These are phyloP conservation scores for Phlyctochytrium bullatum DNA, from an alignment of 192 early-diverging fungal species.

Conservation along the genomic window DNA sequence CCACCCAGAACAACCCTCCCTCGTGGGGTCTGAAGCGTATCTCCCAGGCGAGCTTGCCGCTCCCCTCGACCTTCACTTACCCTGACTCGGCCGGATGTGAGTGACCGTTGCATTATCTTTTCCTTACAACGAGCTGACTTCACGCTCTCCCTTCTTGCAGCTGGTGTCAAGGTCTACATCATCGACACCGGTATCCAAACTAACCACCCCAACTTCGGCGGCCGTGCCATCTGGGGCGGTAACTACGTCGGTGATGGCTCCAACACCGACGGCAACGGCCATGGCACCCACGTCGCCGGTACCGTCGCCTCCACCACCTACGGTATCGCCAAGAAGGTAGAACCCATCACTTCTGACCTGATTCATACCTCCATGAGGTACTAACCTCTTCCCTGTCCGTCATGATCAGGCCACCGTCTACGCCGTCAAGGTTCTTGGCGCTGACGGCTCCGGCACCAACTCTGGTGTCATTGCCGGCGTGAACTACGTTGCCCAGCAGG, in stretches of 20 bases:
- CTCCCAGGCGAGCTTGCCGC: conserved; percentile 36
- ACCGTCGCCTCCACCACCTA: conserved; percentile 82
- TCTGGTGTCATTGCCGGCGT: conserved; percentile 16
- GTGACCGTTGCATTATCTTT: neutral
- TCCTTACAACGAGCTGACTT: neutral
- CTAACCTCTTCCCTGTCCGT: too few relatives aligned
- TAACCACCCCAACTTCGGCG: conserved; percentile 73
- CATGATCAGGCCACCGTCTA: conserved; percentile 67
- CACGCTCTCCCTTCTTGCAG: neutral
- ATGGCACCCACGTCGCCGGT: conserved; percentile 89
- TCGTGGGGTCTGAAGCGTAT: conserved; percentile 50
- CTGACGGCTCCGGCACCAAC: conserved; percentile 84
- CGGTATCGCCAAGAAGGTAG: conserved; percentile 86
- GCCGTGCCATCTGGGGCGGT: conserved; percentile 79
- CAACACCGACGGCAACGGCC: conserved; percentile 46
- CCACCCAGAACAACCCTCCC: conserved; percentile 23
- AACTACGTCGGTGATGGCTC: conserved; percentile 62
- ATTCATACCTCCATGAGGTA: too few relatives aligned
- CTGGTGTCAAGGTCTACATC: conserved; percentile 37
- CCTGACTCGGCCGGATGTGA: conserved; percentile 33
- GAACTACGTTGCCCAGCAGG: conserved; percentile 34
- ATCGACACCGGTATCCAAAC: conserved; percentile 90
- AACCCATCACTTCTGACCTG: too few relatives aligned
- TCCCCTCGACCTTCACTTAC: conserved; percentile 47
- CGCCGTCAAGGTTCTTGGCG: conserved; percentile 87